Evolutionary conservation across 345 rosid genomes (phyloP).

Genomic region (Mangifera indica): DNA sequence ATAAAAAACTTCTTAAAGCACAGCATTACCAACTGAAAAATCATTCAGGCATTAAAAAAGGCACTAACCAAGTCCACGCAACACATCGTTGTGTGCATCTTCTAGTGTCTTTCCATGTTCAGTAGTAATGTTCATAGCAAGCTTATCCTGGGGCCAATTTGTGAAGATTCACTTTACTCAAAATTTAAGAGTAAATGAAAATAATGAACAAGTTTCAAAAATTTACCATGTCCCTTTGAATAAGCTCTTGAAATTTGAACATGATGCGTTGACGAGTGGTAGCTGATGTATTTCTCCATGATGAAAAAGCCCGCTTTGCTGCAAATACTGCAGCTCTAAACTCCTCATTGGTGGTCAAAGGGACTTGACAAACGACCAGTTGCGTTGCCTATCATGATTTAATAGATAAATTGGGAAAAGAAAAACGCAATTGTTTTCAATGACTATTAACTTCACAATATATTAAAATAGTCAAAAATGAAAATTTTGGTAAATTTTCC

Average conservation of each 20-base stretch:
- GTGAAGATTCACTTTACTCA: slow-evolving; percentile 6
- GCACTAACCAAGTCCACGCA: slow-evolving; percentile 49
- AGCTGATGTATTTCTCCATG: slow-evolving; percentile 57
- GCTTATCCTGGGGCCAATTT: slow-evolving; percentile 45
- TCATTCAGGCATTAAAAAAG: not conserved
- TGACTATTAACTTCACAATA: slow-evolving; percentile 2
- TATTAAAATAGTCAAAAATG: slow-evolving; percentile 2
- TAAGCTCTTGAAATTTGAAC: slow-evolving; percentile 70
- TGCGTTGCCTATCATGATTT: slow-evolving; percentile 51
- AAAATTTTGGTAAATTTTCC: slow-evolving; percentile 16
- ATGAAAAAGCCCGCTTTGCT: slow-evolving; percentile 60
- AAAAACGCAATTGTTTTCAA: slow-evolving; percentile 2
- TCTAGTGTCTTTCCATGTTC: slow-evolving; percentile 60
- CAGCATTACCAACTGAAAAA: slow-evolving; percentile 14
- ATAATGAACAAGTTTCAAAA: slow-evolving; percentile 1
- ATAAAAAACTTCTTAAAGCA: slow-evolving; percentile 20
- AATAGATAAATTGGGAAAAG: slow-evolving; percentile 12
- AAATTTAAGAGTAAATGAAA: slow-evolving; percentile 2
- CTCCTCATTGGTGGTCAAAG: slow-evolving; percentile 62
- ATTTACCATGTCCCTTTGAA: slow-evolving; percentile 57
- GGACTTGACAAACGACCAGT: slow-evolving; percentile 64
- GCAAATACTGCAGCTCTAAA: slow-evolving; percentile 63
- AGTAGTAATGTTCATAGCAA: slow-evolving; percentile 48
- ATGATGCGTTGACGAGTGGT: slow-evolving; percentile 56
- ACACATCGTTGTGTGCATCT: slow-evolving; percentile 45